phyloP scores from a whole-genome alignment of 768 basidiomycete genomes.

The Russula griseocarnosa region DNA sequence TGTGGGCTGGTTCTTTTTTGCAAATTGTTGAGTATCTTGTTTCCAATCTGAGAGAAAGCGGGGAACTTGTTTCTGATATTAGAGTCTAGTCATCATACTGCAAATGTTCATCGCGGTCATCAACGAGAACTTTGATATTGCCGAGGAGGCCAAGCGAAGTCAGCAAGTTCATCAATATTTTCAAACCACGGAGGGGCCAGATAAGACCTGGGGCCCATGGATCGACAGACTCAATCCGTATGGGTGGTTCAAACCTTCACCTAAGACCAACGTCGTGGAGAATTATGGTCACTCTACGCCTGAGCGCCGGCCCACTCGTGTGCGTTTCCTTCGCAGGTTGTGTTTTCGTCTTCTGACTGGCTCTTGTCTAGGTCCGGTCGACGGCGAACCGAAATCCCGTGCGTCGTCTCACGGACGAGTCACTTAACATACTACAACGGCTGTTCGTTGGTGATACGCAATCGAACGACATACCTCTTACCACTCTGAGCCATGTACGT shows the following conservation, averaged over 20 bases:
- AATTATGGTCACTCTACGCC: conserved; percentile 44
- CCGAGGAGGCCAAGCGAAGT: conserved; percentile 83
- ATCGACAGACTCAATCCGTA: conserved; percentile 80
- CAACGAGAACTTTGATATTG: conserved; percentile 91
- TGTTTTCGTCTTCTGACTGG: neutral
- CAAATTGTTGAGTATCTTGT: conserved; percentile 64
- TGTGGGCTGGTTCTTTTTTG: conserved; percentile 82
- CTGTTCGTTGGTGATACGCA: conserved; percentile 57
- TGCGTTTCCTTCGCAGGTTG: conserved; percentile 28
- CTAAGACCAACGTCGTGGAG: conserved; percentile 66
- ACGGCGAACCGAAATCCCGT: conserved; percentile 34
- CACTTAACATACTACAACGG: conserved; percentile 56
- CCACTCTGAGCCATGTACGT: conserved; percentile 45
- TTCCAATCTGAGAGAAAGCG: neutral
- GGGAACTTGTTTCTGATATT: conserved; percentile 1
- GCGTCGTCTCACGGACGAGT: conserved; percentile 52
- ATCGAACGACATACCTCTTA: conserved; percentile 55
- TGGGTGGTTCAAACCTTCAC: conserved; percentile 70
- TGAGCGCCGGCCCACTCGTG: conserved; percentile 34
- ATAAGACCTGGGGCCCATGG: conserved; percentile 55
- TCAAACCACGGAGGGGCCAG: conserved; percentile 51
- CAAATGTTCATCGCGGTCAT: conserved; percentile 98
- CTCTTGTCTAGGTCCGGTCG: neutral
- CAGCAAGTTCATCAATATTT: conserved; percentile 73
- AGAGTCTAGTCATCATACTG: conserved; percentile 68